Base-by-base conservation (phyloP, 306 rosid genomes). In the Prunus dulcis region DNA sequence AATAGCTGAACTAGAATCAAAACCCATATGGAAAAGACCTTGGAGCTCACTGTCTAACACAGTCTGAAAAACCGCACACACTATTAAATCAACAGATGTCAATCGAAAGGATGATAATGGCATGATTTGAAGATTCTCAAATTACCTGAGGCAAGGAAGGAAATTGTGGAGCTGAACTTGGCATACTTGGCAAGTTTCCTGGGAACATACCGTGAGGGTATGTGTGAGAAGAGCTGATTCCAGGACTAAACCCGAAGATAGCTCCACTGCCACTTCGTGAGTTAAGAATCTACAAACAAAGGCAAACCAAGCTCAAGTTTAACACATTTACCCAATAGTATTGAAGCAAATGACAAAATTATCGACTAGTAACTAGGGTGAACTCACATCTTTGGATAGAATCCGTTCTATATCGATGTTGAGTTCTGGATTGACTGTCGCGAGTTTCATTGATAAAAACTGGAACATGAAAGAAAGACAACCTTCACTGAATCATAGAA, bases 381-480 rank as follows among this genome's bases (percentile, higher is more conserved):
- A 73, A 83, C 99, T 89, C 84, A 91, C 99, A 81, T 96, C 99
- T 82, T 93, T 93, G 58, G 99, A 88, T 77, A 96, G 82, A 81
- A 93, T 84, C 82, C 96, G 73, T 10, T 96, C 99, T 19, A 88
- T 82, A 55, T 96, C 97, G 23, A 96, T 69, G 84, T 88, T 91
- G 83, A 93, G 67, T 79, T 96, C 99, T 2, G 98, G 98, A 81
- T 93, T 91, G 84, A 93, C 99, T 2, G 99, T 93, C 27, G 99
- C 96, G 22, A 96, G 98, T 85, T 96, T 96, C 99, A 93, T 96
- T 53, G 99, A 96, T 86, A 96, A 78, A 78, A 96, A 96, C 99
- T 96, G 94, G 85, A 86, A 62, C 66, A 72, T 12, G 18, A 80
- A 55, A 64, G 6, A 17, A 61, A 61, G 63, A 10, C 72, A 41